Evolutionary conservation across 2,329 filamentous ascomycete species (phyloP), one percentile per base, ranked within the genome.

Genomic region (Leptographium flavum): DNA sequence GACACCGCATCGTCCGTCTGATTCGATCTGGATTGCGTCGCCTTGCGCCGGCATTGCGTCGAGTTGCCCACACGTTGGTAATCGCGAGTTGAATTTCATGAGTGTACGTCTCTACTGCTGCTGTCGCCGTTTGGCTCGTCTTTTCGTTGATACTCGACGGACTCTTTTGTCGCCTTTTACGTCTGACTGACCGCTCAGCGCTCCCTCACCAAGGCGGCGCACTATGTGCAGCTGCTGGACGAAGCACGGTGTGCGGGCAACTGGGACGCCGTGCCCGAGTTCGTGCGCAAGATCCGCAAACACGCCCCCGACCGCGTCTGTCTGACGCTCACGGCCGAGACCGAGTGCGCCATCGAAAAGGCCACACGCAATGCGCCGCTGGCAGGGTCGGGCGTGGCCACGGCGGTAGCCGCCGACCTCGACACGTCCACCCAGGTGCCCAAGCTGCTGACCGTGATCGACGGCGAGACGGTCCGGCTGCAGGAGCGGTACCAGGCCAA

Each of bases 271-370:
- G 74, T 96, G 27, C 85, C 86, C 23, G 90, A 96, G 66, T 74
- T 94, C 51, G 81, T 92, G 56, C 79, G 90, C 60, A 98, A 98
- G 65, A 75, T 96, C 57, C 83, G 83, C 58, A 96, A 98, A 64
- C 90, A 98, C 73, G 85, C 87, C 55, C 82, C 87, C 35, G 76
- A 84, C 49, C 77, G 85, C 62, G 76, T 76, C 64, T 94, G 90
- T 95, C 70, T 87, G 38, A 70, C 80, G 39, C 66, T 82, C 56
- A 78, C 81, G 45, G 83, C 81, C 54, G 79, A 81, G 54, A 74
- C 73, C 52, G 83, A 87, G 65, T 67, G 69, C 60, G 72, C 76
- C 56, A 71, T 87, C 52, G 70, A 76, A 45, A 74, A 71, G 55
- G 66, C 70, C 50, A 67, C 69, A 36, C 64, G 67, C 43, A 70